Conservation (phyloP, 805 yeast species). For the Millerozyma acaciae region DNA sequence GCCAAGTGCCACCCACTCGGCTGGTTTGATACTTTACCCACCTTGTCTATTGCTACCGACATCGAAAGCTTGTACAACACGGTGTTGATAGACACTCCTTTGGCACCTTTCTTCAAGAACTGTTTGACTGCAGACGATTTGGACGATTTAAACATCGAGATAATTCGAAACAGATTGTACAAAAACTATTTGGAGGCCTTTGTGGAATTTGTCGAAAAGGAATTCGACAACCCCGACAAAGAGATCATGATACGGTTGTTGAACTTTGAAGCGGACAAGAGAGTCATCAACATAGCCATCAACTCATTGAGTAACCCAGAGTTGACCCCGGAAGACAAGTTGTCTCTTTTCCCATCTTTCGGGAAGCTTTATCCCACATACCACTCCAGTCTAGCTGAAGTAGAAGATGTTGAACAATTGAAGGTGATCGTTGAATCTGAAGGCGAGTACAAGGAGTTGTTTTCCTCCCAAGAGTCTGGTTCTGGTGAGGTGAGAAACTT, state of each 20-base stretch:
- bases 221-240: conserved; percentile 69
- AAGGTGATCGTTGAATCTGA: conserved; percentile 59
- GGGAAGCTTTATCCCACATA: conserved; percentile 77
- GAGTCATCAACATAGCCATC: conserved; percentile 86
- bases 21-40: conserved; percentile 97
- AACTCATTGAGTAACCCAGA: conserved; percentile 82
- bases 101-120: conserved; percentile 93
- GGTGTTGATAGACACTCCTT: conserved; percentile 92
- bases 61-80: conserved; percentile 89
- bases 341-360: conserved; percentile 68
- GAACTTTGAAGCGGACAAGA: conserved; percentile 90
- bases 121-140: conserved; percentile 84
- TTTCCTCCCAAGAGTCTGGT: conserved; percentile 33
- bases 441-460: conserved; percentile 62
- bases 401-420: conserved; percentile 85
- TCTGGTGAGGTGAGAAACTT: conserved; percentile 52
- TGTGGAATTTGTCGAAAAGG: conserved; percentile 53
- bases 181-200: conserved; percentile 92
- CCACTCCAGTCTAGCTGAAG: conserved; percentile 61
- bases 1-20: conserved; percentile 95
- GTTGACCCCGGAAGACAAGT: conserved; percentile 67
- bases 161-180: conserved; percentile 86
- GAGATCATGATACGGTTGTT: conserved; percentile 77
- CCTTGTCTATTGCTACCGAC: conserved; percentile 91
- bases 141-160: conserved; percentile 93